Percentiles rank a stretch among this genome's conserved stretches.
These are phyloP conservation scores for Asterochloris sp. DNA, from an alignment of 139 green algal species.

Conservation along the genomic window DNA sequence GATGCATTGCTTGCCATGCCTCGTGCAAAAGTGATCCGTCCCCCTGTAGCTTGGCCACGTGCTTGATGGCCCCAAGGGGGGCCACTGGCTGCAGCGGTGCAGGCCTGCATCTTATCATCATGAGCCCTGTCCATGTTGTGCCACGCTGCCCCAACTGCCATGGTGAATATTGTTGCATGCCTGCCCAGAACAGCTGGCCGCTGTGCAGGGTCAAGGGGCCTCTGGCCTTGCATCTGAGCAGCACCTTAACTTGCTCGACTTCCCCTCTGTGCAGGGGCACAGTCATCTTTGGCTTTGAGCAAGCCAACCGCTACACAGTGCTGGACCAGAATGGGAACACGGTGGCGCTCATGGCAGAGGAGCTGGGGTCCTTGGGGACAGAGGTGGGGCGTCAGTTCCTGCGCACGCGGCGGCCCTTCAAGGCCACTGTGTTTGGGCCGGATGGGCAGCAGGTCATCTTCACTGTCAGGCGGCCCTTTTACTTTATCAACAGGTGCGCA, in stretches of 20 bases:
- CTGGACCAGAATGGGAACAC: slow-evolving; percentile 57
- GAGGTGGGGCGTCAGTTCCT: slow-evolving; percentile 77
- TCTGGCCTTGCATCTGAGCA: neutral
- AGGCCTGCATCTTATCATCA: no score
- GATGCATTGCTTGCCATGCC: no score
- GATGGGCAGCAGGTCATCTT: slow-evolving; percentile 74
- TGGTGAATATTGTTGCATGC: no score
- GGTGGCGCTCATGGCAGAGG: slow-evolving; percentile 69
- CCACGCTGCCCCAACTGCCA: no score
- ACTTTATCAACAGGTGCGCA: slow-evolving; percentile 62
- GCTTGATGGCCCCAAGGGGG: no score
- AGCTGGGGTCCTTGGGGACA: slow-evolving; percentile 62
- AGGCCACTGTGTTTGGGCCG: slow-evolving; percentile 66
- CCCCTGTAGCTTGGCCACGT: no score
- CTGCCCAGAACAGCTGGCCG: neutral
- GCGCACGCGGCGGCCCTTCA: slow-evolving; percentile 66
- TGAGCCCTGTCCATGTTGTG: no score
- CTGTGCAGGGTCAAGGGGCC: no score
- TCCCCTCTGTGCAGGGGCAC: slow-evolving; percentile 54
- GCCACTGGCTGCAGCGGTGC: no score
- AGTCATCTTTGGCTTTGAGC: slow-evolving; percentile 87
- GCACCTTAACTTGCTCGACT: neutral
- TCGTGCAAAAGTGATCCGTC: no score
- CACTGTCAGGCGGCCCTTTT: slow-evolving; percentile 65
- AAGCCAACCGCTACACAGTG: slow-evolving; percentile 77